Conservation (phyloP, 2,329 filamentous ascomycete species). For the Sordariomycetes sp. region DNA sequence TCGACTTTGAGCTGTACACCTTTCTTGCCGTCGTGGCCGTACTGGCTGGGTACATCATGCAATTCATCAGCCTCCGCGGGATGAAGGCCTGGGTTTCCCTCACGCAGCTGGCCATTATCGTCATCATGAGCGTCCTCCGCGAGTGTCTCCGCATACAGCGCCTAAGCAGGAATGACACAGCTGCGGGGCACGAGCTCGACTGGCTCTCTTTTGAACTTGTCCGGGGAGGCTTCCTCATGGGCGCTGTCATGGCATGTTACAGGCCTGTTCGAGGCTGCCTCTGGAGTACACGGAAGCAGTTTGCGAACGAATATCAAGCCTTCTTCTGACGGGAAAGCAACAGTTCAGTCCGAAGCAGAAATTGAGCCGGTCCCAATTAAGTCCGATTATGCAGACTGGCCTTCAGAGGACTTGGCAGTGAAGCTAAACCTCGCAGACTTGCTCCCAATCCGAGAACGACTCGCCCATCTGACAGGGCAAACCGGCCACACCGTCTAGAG, state of each 20-base stretch:
- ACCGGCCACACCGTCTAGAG: neutral
- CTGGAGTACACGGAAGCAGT: neutral
- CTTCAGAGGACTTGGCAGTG: neutral
- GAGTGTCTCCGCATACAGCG: constrained; percentile 9
- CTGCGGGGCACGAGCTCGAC: constrained; percentile 11
- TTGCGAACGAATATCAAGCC: neutral
- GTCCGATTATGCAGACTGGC: neutral
- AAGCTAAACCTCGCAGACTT: neutral
- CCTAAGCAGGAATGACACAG: constrained; percentile 5
- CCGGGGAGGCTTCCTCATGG: neutral
- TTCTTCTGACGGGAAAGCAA: neutral
- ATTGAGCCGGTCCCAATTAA: neutral
- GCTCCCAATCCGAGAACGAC: constrained; percentile 3
- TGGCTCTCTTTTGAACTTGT: constrained; percentile 10
- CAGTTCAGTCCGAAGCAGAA: neutral
- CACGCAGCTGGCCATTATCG: constrained; percentile 8
- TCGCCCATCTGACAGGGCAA: constrained; percentile 6
- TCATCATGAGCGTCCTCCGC: constrained; percentile 10
- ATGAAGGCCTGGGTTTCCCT: constrained; percentile 10
- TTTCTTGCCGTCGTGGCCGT: constrained; percentile 2
- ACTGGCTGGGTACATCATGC: constrained; percentile 8
- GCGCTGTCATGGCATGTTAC: neutral
- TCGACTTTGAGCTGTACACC: constrained; percentile 2
- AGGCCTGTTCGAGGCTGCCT: neutral
- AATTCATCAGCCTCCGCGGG: constrained; percentile 11